Conservation (phyloP, 495 filamentous ascomycete genomes). For the Podospora bellae-mahoneyi region DNA sequence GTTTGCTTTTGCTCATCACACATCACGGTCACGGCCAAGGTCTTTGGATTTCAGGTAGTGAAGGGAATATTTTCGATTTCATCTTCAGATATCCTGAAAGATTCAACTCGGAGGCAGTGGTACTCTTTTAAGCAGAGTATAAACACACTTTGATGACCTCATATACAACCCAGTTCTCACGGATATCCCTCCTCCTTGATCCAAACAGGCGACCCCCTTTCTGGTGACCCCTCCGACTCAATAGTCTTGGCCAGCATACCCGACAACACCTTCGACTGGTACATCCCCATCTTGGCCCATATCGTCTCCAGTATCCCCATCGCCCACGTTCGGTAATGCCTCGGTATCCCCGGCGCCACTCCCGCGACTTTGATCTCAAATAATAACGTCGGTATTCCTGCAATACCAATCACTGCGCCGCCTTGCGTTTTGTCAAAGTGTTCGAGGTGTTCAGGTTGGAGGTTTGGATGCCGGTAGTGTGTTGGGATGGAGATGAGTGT, state of each 20-base stretch:
- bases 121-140: background rate
- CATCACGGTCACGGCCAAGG: too few species aligned
- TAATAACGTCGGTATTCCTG: constrained; percentile 41
- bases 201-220: background rate
- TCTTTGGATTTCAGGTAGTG: too few species aligned
- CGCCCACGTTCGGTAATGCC: constrained; percentile 38
- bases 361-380: constrained; percentile 43
- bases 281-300: constrained; percentile 47
- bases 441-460: constrained; percentile 27
- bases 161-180: background rate
- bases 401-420: constrained; percentile 41
- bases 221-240: constrained; percentile 3
- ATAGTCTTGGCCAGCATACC: constrained; percentile 31
- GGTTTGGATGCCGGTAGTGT: constrained; percentile 45
- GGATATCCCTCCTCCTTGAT: constrained; percentile 1
- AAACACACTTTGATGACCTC: background rate
- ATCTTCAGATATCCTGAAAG: background rate
- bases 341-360: constrained; percentile 43
- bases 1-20: too few species aligned
- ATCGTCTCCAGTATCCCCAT: constrained; percentile 38
- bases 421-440: constrained; percentile 37
- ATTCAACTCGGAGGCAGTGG: background rate
- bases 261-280: constrained; percentile 37
- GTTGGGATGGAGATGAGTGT: constrained; percentile 42
- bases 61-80: too few species aligned